These are phyloP conservation scores for Haplosporangium gracile DNA, from an alignment of 192 early-diverging fungal genomes.

Conservation along the genomic window DNA sequence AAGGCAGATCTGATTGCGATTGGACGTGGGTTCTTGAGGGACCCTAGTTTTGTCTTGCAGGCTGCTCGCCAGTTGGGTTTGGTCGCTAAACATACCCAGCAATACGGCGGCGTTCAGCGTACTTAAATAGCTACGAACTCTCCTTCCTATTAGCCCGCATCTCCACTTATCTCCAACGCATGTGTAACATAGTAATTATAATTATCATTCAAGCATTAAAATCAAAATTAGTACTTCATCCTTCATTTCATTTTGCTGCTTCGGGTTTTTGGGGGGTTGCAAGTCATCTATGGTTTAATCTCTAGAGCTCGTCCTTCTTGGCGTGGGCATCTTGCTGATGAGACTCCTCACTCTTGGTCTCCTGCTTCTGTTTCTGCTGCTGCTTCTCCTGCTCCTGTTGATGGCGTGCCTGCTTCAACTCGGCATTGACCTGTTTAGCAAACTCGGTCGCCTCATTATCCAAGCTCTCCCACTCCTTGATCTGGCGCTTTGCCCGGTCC, in stretches of 20 bases:
- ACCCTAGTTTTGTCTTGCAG: slow-evolving; percentile 73
- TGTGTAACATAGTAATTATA: neutral
- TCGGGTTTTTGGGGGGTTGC: neutral
- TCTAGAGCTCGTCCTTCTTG: slow-evolving; percentile 37
- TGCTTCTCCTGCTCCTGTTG: slow-evolving; percentile 12
- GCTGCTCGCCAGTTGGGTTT: slow-evolving; percentile 76
- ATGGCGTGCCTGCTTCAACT: slow-evolving; percentile 19
- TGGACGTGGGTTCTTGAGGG: slow-evolving; percentile 77
- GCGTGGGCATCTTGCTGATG: slow-evolving; percentile 7
- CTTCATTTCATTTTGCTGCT: neutral
- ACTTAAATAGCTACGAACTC: neutral
- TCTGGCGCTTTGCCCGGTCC: slow-evolving; percentile 88
- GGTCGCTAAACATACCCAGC: slow-evolving; percentile 67
- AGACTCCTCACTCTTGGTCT: neutral
- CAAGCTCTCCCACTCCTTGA: slow-evolving; percentile 95
- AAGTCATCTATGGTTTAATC: neutral
- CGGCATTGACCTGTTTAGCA: slow-evolving; percentile 51
- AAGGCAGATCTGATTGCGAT: slow-evolving; percentile 83
- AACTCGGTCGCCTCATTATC: slow-evolving; percentile 77
- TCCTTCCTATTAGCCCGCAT: neutral
- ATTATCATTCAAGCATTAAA: neutral
- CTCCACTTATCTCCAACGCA: too few relatives aligned
- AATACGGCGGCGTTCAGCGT: slow-evolving; percentile 58
- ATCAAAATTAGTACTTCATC: neutral
- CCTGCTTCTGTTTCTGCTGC: neutral